Percentiles rank a stretch among this genome's conserved stretches.
Evolutionary conservation across 129 eudicot genomes (phyloP).

Genomic region (Heracleum sosnowskyi): DNA sequence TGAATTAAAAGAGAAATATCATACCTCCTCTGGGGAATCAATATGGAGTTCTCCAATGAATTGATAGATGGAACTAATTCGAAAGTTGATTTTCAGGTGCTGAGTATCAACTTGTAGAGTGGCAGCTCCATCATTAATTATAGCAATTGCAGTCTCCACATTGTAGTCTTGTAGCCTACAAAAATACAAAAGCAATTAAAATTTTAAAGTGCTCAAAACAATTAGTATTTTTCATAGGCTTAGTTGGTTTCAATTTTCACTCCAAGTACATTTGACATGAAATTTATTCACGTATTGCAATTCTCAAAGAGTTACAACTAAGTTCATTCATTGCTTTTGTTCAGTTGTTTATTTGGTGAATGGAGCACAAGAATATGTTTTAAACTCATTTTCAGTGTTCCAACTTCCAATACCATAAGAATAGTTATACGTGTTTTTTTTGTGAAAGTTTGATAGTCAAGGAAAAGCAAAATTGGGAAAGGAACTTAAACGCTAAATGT

Average conservation of each 20-base stretch:
- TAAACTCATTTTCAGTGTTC: background rate
- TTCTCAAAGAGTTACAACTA: background rate
- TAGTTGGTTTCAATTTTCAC: background rate
- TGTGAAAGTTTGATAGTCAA: background rate
- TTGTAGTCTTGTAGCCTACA: slow-evolving; percentile 66
- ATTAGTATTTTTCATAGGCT: background rate
- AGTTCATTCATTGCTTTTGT: background rate
- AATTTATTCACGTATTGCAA: background rate
- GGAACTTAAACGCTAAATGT: background rate
- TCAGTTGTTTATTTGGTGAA: background rate
- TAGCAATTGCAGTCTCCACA: slow-evolving; percentile 60
- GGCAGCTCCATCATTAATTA: slow-evolving; percentile 64
- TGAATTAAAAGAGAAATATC: background rate
- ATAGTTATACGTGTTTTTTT: background rate
- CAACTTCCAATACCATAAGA: background rate
- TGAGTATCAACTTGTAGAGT: slow-evolving; percentile 61
- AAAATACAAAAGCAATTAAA: slow-evolving; percentile 17
- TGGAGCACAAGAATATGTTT: background rate
- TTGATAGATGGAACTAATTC: slow-evolving; percentile 67
- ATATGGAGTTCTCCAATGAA: slow-evolving; percentile 80
- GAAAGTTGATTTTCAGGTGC: slow-evolving; percentile 52
- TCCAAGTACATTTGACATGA: background rate
- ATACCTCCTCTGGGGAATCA: slow-evolving; percentile 61
- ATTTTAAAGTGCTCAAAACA: background rate
- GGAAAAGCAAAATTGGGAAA: background rate